Percentiles rank a stretch among this genome's conserved stretches.
Conservation (phyloP, 768 basidiomycete genomes). For the Suillus variegatus region DNA sequence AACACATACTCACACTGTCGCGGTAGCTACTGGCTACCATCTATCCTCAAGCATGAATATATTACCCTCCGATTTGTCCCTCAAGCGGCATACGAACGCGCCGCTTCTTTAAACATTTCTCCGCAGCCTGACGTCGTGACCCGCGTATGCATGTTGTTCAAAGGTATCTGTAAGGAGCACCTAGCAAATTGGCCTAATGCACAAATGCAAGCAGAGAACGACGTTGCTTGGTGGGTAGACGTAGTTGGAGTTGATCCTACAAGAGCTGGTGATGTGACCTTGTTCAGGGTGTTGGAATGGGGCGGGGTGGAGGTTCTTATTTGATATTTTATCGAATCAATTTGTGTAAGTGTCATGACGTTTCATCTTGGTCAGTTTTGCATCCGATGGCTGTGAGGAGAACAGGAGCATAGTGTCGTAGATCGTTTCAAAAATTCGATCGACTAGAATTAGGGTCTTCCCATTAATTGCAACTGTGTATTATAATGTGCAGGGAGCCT, state of each 20-base stretch:
- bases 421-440: too few species aligned
- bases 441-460: background rate
- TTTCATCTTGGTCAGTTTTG: too few species aligned
- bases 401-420: too few species aligned
- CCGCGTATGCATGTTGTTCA: background rate
- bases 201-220: background rate
- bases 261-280: background rate
- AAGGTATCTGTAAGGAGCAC: background rate
- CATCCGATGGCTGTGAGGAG: too few species aligned
- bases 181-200: background rate
- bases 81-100: background rate
- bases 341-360: too few species aligned
- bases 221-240: background rate
- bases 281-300: conserved; percentile 3
- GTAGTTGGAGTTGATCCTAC: background rate
- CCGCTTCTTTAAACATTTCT: background rate
- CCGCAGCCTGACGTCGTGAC: background rate
- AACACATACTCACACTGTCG: background rate
- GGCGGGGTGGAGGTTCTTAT: background rate
- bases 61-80: background rate
- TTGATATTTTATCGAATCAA: background rate
- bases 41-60: background rate
- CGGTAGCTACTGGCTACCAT: background rate
- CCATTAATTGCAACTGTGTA: background rate
- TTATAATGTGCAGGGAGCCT: background rate